A percentile compares a stretch with the other conserved stretches of the same genome.
Conservation (phyloP, 495 filamentous ascomycete species). For the Penicillium tannophilum region DNA sequence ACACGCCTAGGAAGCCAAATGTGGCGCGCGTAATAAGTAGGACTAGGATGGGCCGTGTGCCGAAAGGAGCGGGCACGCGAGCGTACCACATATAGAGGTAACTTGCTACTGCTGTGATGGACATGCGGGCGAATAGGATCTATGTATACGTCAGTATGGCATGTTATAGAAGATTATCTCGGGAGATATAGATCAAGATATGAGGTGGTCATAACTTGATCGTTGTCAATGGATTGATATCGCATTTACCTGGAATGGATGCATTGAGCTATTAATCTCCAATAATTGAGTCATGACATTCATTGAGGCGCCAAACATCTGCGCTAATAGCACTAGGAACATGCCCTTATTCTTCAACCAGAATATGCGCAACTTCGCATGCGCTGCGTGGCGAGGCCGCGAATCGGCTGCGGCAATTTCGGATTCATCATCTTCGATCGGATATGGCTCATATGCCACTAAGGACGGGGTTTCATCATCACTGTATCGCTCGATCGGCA, state of each 20-base stretch:
- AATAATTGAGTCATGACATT: constrained; percentile 79
- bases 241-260: constrained; percentile 73
- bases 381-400: constrained; percentile 32
- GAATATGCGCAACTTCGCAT: constrained; percentile 22
- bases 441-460: constrained; percentile 24
- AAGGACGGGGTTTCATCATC: constrained; percentile 18
- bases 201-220: too few relatives aligned
- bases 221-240: background rate
- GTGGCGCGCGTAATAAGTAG: constrained; percentile 71
- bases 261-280: constrained; percentile 71
- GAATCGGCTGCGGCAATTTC: constrained; percentile 4
- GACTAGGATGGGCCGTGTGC: constrained; percentile 61
- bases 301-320: constrained; percentile 88
- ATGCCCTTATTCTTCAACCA: constrained; percentile 71
- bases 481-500: constrained; percentile 18
- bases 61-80: constrained; percentile 69
- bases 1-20: constrained; percentile 85
- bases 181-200: too few relatives aligned
- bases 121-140: constrained; percentile 85
- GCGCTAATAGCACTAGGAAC: constrained; percentile 70
- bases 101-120: constrained; percentile 68
- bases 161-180: background rate
- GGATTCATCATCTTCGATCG: constrained; percentile 22
- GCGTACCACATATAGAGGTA: constrained; percentile 75
- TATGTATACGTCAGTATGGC: constrained; percentile 16